Evolutionary conservation across 2,329 filamentous ascomycete species (phyloP), one percentile per base, ranked within the genome.

Genomic region (Cordyceps tenuipes): DNA sequence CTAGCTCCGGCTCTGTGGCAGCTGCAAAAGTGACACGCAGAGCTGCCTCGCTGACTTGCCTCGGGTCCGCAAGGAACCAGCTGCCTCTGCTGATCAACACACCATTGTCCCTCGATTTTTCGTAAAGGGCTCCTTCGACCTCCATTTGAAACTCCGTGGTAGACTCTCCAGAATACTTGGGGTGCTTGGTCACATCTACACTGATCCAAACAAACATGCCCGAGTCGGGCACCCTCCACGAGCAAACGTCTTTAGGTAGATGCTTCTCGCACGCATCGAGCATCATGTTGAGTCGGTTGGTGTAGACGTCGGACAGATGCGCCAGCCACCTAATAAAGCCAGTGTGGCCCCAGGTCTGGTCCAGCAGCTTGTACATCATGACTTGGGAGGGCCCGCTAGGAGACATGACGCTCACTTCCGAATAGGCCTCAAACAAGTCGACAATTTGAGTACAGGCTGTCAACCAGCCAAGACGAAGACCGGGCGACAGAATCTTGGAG

Each of bases 191-290:
- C 65, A 81, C 82, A 64, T 88, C 79, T 21, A 91, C 74, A 60
- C 80, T 76, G 59, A 91, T 74, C 88, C 88, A 91, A 71, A 88
- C 83, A 79, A 96, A 97, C 91, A 96, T 96, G 68, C 91, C 91
- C 1, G 90, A 88, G 62, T 80, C 81, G 1, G 91, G 90, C 1
- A 87, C 79, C 19, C 77, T 81, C 90, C 90, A 96, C 68, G 77
- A 82, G 26, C 90, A 87, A 21, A 95, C 76, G 15, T 87, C 83
- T 34, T 71, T 75, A 0, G 90, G 90, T 31, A 96, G 73, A 65
- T 86, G 81, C 65, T 81, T 80, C 71, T 91, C 87, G 70, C 90
- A 94, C 0, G 90, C 89, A 13, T 80, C 77, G 5, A 93, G 77
- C 62, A 96, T 82, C 41, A 82, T 79, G 68, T 95, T 82, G 59